Evolutionary conservation across 2,329 filamentous ascomycete species (phyloP).

Genomic region (Colletotrichum tropicale): DNA sequence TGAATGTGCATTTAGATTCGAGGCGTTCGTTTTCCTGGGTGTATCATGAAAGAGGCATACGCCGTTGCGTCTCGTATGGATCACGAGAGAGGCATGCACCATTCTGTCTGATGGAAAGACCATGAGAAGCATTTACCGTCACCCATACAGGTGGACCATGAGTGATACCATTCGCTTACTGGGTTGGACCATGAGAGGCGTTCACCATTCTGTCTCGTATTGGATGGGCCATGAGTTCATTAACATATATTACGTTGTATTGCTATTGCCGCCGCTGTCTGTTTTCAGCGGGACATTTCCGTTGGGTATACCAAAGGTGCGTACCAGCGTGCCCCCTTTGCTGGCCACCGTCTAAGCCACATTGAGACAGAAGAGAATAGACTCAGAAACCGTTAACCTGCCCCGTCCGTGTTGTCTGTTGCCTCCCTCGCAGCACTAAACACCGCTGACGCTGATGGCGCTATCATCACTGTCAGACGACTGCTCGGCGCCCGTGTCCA

Average conservation of each 20-base stretch:
- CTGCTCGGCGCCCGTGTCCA: slow-evolving; percentile 29
- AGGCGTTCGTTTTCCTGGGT: neutral
- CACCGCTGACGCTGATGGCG: neutral
- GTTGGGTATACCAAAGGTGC: neutral
- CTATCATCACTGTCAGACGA: slow-evolving; percentile 39
- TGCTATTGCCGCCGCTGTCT: neutral
- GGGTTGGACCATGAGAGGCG: neutral
- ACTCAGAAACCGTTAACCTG: neutral
- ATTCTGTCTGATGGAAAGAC: too few species aligned
- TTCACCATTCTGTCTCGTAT: neutral
- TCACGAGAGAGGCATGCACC: too few species aligned
- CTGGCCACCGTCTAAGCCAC: neutral
- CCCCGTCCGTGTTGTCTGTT: neutral
- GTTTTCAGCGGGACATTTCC: neutral
- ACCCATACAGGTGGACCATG: too few species aligned
- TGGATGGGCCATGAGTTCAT: neutral
- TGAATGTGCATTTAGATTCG: neutral
- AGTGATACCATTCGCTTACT: neutral
- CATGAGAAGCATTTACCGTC: too few species aligned
- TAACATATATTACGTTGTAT: neutral
- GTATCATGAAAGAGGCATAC: neutral
- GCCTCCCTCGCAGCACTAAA: neutral
- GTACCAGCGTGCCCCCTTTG: neutral
- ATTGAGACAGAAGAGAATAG: neutral
- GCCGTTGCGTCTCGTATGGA: too few species aligned